phyloP scores from a whole-genome alignment of 768 basidiomycete species.

The Tricholomella constricta region DNA sequence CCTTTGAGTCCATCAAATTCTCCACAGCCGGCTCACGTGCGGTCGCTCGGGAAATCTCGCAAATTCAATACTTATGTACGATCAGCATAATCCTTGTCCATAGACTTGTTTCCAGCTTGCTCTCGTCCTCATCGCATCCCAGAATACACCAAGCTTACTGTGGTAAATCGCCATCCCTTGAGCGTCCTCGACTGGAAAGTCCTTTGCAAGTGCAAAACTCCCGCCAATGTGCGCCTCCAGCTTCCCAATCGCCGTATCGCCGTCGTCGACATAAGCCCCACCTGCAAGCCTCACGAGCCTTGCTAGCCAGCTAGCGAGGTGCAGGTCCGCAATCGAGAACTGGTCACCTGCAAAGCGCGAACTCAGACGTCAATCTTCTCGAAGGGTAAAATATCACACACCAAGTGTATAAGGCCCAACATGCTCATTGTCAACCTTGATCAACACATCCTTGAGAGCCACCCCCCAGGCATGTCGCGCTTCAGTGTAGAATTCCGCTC shows the following conservation, averaged over 20 bases:
- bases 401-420: constrained; percentile 68
- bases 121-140: constrained; percentile 66
- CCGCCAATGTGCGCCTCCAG: constrained; percentile 54
- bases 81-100: constrained; percentile 45
- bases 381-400: constrained; percentile 30
- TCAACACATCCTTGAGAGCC: constrained; percentile 46
- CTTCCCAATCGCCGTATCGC: constrained; percentile 49
- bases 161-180: constrained; percentile 22
- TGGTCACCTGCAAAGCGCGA: constrained; percentile 64
- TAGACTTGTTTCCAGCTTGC: constrained; percentile 76
- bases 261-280: constrained; percentile 50
- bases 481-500: constrained; percentile 52
- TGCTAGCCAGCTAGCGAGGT: constrained; percentile 75
- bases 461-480: constrained; percentile 57
- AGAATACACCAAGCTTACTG: constrained; percentile 67
- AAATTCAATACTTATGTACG: not conserved
- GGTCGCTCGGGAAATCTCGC: constrained; percentile 13
- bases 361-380: constrained; percentile 42
- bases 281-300: constrained; percentile 61
- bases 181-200: constrained; percentile 34
- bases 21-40: constrained; percentile 11
- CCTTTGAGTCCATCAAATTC: constrained; percentile 12
- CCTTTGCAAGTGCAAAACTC: constrained; percentile 45
- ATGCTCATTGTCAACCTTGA: constrained; percentile 54
- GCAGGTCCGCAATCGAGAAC: constrained; percentile 78